A percentile compares a stretch with the other conserved stretches of the same genome.
Conservation (phyloP, 1,139 yeast species). For the Saccharomyces hybrid region DNA sequence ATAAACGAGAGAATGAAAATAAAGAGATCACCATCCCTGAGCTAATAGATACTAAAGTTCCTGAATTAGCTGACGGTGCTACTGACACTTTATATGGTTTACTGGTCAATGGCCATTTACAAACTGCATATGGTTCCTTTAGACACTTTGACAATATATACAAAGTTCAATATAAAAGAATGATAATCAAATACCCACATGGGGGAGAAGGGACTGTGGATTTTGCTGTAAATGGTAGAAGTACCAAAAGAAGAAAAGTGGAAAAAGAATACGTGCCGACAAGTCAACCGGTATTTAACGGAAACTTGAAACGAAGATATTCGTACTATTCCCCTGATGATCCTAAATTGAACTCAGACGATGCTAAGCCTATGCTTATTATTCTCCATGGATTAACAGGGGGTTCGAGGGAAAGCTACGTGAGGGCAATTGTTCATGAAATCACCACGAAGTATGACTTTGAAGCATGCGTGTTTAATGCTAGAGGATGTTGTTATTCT, state of each 20-base stretch:
- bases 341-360: constrained; percentile 30
- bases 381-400: constrained; percentile 57
- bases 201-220: constrained; percentile 56
- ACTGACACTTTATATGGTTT: constrained; percentile 49
- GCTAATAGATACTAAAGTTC: constrained; percentile 34
- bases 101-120: constrained; percentile 60
- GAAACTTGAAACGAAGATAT: constrained; percentile 12
- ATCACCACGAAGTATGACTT: constrained; percentile 37
- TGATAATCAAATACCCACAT: constrained; percentile 42
- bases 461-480: constrained; percentile 49
- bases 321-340: constrained; percentile 29
- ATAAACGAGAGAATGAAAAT: constrained; percentile 1
- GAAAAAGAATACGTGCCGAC: constrained; percentile 19
- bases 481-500: constrained; percentile 57
- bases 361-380: constrained; percentile 44
- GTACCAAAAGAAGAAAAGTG: constrained; percentile 43
- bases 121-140: constrained; percentile 49
- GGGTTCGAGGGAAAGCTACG: constrained; percentile 53
- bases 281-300: constrained; percentile 14
- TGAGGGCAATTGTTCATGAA: constrained; percentile 38
- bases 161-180: constrained; percentile 46
- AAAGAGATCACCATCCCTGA: constrained; percentile 11
- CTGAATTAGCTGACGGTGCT: constrained; percentile 36
- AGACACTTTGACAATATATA: constrained; percentile 36
- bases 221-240: constrained; percentile 39